Evolutionary conservation across 2,329 filamentous ascomycete genomes (phyloP), one percentile per base, ranked within the genome.

Genomic region (Tolypocladium pustulatum): DNA sequence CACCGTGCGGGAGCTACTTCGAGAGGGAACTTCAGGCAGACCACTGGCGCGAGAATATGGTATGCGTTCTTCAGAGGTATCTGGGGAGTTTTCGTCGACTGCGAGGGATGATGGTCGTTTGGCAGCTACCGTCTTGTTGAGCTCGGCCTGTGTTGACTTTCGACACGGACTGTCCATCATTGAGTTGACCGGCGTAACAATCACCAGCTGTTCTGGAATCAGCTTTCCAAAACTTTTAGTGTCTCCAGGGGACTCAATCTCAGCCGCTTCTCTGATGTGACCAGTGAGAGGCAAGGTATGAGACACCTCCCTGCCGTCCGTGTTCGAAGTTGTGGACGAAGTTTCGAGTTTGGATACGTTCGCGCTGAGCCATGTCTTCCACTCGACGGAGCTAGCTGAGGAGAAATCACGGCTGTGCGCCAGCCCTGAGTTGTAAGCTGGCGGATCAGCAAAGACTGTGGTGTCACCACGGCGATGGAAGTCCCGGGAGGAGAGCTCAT

Each of bases 281-380:
- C 77, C 71, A 22, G 67, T 62, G 1, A 54, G 38, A 5, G 63
- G 61, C n/a, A 63, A 40, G 9, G 54, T 30, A 13, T 59, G 46
- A 0, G 34, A 56, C 17, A 57, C 38, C 9, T 63, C 62, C 5
- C 49, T 55, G 32, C 41, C 43, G 4, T 59, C 61, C 9, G 54
- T 30, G 27, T 59, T 65, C 22, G 59, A 57, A 1, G 62, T 61
- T 3, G 62, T 60, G 2, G 58, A 52, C 5, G 67, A 59, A 0
- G 59, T 62, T 53, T 81, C 78, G 2, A 80, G 65, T 58, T 77
- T 79, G 0, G 77, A 77, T 10, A 80, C 74, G 49, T 82, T 78
- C 2, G 78, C 74, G 10, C 80, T 80, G 43, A 83, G 74, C 77
- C 76, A 80, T 0, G 71, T 76, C 66, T 82, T 82, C 81, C 80